Conservation (phyloP, 495 filamentous ascomycete genomes). For the Symbiotaphrina buchneri region DNA sequence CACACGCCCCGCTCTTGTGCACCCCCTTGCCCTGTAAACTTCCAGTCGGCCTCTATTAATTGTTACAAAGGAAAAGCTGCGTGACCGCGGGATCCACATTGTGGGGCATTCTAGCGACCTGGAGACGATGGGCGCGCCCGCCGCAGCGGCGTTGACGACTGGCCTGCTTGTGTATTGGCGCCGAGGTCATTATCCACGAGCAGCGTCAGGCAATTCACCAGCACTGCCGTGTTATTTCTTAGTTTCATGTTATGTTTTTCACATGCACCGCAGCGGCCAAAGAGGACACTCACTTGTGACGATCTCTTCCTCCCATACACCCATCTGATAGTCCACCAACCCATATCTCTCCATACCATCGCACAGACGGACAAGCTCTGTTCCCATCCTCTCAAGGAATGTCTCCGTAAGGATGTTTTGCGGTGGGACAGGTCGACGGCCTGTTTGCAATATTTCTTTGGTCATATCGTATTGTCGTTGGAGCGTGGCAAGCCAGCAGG, state of each 20-base stretch:
- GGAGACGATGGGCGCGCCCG: too few species aligned
- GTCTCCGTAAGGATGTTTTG: conserved; percentile 45
- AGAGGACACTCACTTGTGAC: conserved; percentile 41
- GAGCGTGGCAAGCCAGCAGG: conserved; percentile 73
- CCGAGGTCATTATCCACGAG: neutral
- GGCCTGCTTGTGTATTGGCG: neutral
- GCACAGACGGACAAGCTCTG: conserved; percentile 58
- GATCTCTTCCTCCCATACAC: conserved; percentile 89
- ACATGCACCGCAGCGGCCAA: neutral
- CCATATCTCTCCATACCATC: conserved; percentile 75
- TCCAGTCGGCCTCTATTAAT: too few species aligned
- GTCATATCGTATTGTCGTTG: conserved; percentile 71
- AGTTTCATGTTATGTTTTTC: neutral
- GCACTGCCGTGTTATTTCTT: conserved; percentile 1
- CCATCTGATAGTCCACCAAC: conserved; percentile 91
- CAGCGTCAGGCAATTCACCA: conserved; percentile 4
- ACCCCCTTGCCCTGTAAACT: too few species aligned
- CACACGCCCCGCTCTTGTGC: too few species aligned
- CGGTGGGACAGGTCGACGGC: conserved; percentile 31
- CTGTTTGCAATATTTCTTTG: conserved; percentile 29
- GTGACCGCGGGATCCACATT: too few species aligned
- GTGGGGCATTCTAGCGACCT: too few species aligned
- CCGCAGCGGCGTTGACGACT: too few species aligned
- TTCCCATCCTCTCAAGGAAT: conserved; percentile 55
- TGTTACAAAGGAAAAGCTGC: too few species aligned